Evolutionary conservation across 1,284 basidiomycete species (phyloP), one percentile per base, ranked within the genome.

Genomic region (Ceratobasidium sp.): DNA sequence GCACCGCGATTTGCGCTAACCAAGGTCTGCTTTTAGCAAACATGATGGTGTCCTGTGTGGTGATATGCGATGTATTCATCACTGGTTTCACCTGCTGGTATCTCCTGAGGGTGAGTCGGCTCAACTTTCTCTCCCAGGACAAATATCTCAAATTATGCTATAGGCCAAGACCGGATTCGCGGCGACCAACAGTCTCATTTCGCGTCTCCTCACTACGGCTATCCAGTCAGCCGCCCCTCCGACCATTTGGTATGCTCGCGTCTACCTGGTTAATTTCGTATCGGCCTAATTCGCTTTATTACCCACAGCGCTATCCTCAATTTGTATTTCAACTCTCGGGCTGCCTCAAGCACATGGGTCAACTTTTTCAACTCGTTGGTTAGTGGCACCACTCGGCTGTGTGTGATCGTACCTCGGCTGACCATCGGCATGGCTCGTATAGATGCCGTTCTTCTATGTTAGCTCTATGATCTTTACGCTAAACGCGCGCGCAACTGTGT

Each of bases 311-410:
- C 66, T 15, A 69, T 69, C 53, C 24, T 69, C n/a, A 69, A 69
- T 19, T 69, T 69, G 66, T 69, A 69, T 47, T 57, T 41, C 36
- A 69, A 69, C 36, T 27, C 14, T 2, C 51, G 33, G 15, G 66
- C 66, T 22, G 51, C 66, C 15, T 36, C 27, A 6, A 69, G 36
- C 33, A 69, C 66, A 27, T 57, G 51, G 66, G 66, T 69, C 24
- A 69, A 69, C 44, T 57, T 69, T 69, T 69, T 69, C 66, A 69
- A 69, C 53, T 69, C 66, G n/a, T 22, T 69, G 36, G 64, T 67
- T n/a, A 15, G 64, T 53, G 36, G 36, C 36, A 31, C 64, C 48
- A 54, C 8, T 54, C 6, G 15, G 44, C 36, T 22, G 36, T 33
- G 36, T 33, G 36, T 33, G 59, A 41, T 22, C 41, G 15, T 45